Evolutionary conservation across 345 rosid species (phyloP).

Genomic region (Populus ilicifolia): DNA sequence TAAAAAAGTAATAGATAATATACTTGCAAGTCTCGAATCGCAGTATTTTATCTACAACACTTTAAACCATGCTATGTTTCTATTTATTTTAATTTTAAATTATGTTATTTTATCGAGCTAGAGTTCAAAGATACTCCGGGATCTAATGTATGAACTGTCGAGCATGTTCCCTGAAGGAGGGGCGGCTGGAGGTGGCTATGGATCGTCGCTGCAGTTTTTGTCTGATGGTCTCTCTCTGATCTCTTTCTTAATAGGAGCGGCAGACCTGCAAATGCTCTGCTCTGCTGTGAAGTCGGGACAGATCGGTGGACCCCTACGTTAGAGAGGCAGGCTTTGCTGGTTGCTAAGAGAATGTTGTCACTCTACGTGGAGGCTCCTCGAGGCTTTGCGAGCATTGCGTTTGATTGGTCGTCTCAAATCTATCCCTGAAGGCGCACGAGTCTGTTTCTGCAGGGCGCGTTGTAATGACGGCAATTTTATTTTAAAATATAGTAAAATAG

Average conservation of each 20-base stretch:
- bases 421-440: background rate
- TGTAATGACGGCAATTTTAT: no score
- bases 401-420: background rate
- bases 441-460: no score
- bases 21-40: no score
- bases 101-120: no score
- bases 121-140: no score
- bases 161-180: conserved; percentile 28
- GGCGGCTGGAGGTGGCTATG: conserved; percentile 11
- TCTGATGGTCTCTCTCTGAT: conserved; percentile 10
- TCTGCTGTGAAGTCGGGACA: conserved; percentile 16
- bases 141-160: background rate
- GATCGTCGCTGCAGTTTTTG: conserved; percentile 12
- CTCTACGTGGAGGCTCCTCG: background rate
- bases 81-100: no score
- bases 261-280: conserved; percentile 13
- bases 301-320: conserved; percentile 1
- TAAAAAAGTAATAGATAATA: no score
- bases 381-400: background rate
- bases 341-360: background rate
- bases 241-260: no score
- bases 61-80: no score
- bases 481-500: no score
- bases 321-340: background rate
- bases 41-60: no score